Evolutionary conservation across 2,329 filamentous ascomycete species (phyloP).

Genomic region (Fusarium acutatum): DNA sequence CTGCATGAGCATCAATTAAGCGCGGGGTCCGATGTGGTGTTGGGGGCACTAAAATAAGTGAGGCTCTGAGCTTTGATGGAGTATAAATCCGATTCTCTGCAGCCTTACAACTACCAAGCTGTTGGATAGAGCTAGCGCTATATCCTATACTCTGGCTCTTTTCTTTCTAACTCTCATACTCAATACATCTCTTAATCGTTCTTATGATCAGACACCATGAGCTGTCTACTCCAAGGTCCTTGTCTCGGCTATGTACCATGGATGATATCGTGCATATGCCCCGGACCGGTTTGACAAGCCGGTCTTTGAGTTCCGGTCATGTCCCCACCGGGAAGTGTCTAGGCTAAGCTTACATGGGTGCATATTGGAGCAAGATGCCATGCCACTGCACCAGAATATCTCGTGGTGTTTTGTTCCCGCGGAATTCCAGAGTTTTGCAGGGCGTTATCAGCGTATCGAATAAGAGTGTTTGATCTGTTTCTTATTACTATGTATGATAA

Average conservation of each 20-base stretch:
- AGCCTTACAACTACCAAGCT: not conserved
- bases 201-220: not conserved
- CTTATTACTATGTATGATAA: not conserved
- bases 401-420: not conserved
- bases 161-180: not conserved
- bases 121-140: not conserved
- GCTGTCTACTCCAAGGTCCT: not conserved
- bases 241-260: slow-evolving; percentile 12
- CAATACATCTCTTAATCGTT: not conserved
- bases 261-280: slow-evolving; percentile 27
- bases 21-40: slow-evolving; percentile 7
- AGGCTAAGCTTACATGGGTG: not conserved
- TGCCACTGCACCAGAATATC: not conserved
- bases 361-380: not conserved
- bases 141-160: not conserved
- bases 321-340: slow-evolving; percentile 4
- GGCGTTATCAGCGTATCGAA: not conserved
- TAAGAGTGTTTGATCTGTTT: not conserved
- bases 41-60: slow-evolving; percentile 9
- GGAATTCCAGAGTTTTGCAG: not conserved
- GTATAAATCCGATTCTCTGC: not conserved
- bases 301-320: slow-evolving; percentile 23
- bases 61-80: slow-evolving; percentile 12
- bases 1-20: slow-evolving; percentile 16
- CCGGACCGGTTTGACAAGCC: slow-evolving; percentile 22